Percentiles rank a stretch among this genome's conserved stretches.
Evolutionary conservation across 176 grass and related monocot species (phyloP).

Genomic region (Rhynchospora tenuis): DNA sequence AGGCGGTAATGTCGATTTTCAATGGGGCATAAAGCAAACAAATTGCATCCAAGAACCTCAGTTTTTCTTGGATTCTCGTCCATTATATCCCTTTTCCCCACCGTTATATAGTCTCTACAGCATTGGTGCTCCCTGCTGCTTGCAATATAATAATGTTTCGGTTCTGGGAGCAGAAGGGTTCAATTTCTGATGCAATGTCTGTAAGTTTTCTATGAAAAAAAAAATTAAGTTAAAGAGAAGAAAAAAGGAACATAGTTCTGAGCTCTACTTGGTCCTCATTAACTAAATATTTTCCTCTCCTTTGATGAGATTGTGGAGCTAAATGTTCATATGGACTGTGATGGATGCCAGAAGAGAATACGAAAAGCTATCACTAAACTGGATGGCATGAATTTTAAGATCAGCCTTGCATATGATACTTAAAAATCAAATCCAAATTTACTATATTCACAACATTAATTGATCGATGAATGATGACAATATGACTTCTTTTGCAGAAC

Average conservation of each 20-base stretch:
- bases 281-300: background rate
- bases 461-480: background rate
- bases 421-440: background rate
- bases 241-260: background rate
- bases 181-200: conserved; percentile 46
- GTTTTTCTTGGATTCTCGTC: conserved; percentile 41
- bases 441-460: background rate
- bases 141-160: conserved; percentile 28
- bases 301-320: conserved; percentile 62
- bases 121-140: background rate
- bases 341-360: conserved; percentile 62
- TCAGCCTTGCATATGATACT: no score
- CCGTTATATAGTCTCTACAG: background rate
- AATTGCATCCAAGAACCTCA: conserved; percentile 14
- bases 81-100: background rate
- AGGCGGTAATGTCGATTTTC: background rate
- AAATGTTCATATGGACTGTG: conserved; percentile 91
- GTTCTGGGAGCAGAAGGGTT: conserved; percentile 35
- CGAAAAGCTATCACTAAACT: conserved; percentile 62
- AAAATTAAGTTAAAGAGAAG: background rate
- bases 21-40: background rate
- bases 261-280: background rate
- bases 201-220: conserved; percentile 40
- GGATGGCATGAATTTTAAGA: conserved; percentile 35
- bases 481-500: background rate